phyloP scores from a whole-genome alignment of 257 asterid species.

The Lavandula angustifolia region DNA sequence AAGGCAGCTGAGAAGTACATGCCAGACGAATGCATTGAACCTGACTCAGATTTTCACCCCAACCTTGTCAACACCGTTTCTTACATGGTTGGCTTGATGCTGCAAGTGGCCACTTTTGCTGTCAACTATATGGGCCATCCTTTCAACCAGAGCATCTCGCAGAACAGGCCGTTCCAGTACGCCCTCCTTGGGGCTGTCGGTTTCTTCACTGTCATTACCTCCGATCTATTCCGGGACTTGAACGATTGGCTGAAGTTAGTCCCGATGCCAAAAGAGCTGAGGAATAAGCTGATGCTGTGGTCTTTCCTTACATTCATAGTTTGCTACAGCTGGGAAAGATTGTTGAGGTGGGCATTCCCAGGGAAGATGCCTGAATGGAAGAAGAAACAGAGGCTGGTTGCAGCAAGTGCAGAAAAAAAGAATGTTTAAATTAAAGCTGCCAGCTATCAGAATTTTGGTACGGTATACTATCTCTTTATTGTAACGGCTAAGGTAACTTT shows the following conservation, averaged over 20 bases:
- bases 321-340: conserved; percentile 82
- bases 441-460: neutral
- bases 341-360: conserved; percentile 89
- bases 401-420: conserved; percentile 61
- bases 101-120: conserved; percentile 97
- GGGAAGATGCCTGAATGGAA: conserved; percentile 97
- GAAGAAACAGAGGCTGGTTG: conserved; percentile 67
- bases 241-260: conserved; percentile 85
- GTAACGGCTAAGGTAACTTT: conserved; percentile 1
- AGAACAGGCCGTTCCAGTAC: conserved; percentile 67
- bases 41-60: conserved; percentile 88
- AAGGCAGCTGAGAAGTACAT: conserved; percentile 90
- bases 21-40: conserved; percentile 97
- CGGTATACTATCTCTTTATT: neutral
- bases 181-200: conserved; percentile 78
- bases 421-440: conserved; percentile 30
- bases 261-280: conserved; percentile 73
- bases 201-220: conserved; percentile 77
- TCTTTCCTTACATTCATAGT: conserved; percentile 59
- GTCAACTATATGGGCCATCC: conserved; percentile 99
- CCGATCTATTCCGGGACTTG: conserved; percentile 79
- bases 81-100: conserved; percentile 96
- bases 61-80: conserved; percentile 95
- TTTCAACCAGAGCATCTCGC: conserved; percentile 88
- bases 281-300: conserved; percentile 81